Conservation (phyloP, 2,329 filamentous ascomycete genomes). For the Nothophaeocryptopus gaeumannii region DNA sequence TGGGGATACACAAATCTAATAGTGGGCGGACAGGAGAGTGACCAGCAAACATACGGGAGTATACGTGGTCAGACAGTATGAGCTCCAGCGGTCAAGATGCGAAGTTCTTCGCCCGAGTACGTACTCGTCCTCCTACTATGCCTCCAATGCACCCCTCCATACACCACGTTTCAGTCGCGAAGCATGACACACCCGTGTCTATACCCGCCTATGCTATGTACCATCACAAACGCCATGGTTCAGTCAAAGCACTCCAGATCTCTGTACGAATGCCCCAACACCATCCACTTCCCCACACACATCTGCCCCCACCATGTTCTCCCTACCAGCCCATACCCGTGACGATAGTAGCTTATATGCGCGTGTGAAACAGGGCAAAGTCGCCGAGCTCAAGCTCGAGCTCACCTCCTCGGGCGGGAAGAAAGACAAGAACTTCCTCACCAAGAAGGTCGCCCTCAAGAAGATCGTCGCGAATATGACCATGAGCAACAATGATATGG, state of each 20-base stretch:
- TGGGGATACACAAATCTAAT: no score
- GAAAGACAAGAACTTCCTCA: slow-evolving; percentile 94
- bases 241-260: no score
- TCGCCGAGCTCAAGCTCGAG: slow-evolving; percentile 92
- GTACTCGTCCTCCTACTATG: slow-evolving; percentile 36
- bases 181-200: no score
- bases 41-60: neutral
- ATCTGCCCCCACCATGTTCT: slow-evolving; percentile 6
- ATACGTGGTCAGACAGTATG: slow-evolving; percentile 44
- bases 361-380: slow-evolving; percentile 77
- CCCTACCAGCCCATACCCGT: slow-evolving; percentile 4
- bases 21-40: neutral
- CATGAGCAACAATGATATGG: slow-evolving; percentile 99
- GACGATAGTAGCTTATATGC: slow-evolving; percentile 5
- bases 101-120: slow-evolving; percentile 97
- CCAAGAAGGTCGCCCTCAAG: slow-evolving; percentile 97
- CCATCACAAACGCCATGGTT: neutral
- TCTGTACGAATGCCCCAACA: neutral
- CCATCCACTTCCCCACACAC: neutral
- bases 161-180: no score
- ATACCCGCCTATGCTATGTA: no score
- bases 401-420: slow-evolving; percentile 74
- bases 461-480: slow-evolving; percentile 99
- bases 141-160: slow-evolving; percentile 1
- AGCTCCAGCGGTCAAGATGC: slow-evolving; percentile 82